A percentile compares a stretch with the other conserved stretches of the same genome.
Conservation (phyloP, 1,139 yeast genomes). For the Debaryomyces nepalensis region DNA sequence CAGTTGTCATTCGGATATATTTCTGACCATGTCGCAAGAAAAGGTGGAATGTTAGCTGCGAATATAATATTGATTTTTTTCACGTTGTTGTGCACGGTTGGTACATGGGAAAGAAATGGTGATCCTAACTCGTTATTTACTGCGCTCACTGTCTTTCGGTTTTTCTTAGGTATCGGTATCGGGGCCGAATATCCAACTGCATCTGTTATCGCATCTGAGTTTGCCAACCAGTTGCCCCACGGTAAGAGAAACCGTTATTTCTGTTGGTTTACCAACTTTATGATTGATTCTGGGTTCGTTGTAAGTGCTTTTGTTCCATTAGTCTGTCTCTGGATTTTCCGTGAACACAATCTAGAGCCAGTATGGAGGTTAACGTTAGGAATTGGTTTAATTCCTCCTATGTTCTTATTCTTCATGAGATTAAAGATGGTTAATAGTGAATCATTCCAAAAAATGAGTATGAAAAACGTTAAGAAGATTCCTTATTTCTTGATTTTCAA, state of each 20-base stretch:
- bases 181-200: conserved; percentile 95
- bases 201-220: conserved; percentile 93
- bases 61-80: conserved; percentile 73
- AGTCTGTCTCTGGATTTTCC: conserved; percentile 83
- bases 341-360: conserved; percentile 68
- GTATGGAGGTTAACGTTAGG: conserved; percentile 95
- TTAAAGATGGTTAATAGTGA: conserved; percentile 74
- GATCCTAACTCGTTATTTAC: conserved; percentile 71
- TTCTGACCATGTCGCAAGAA: conserved; percentile 79
- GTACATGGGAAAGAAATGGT: conserved; percentile 77
- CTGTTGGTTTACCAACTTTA: conserved; percentile 83
- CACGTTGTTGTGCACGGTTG: conserved; percentile 78
- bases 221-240: conserved; percentile 74
- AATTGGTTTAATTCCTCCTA: conserved; percentile 89
- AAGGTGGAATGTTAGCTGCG: conserved; percentile 78
- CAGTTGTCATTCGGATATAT: conserved; percentile 78
- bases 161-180: conserved; percentile 82
- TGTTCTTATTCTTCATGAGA: conserved; percentile 76
- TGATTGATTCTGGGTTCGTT: conserved; percentile 90
- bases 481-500: conserved; percentile 75
- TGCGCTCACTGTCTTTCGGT: conserved; percentile 82
- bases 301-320: conserved; percentile 83
- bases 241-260: conserved; percentile 90
- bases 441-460: conserved; percentile 68
- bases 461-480: conserved; percentile 59